Evolutionary conservation across 352 stramenopile species (phyloP).

Genomic region (Pythium plurisporium): DNA sequence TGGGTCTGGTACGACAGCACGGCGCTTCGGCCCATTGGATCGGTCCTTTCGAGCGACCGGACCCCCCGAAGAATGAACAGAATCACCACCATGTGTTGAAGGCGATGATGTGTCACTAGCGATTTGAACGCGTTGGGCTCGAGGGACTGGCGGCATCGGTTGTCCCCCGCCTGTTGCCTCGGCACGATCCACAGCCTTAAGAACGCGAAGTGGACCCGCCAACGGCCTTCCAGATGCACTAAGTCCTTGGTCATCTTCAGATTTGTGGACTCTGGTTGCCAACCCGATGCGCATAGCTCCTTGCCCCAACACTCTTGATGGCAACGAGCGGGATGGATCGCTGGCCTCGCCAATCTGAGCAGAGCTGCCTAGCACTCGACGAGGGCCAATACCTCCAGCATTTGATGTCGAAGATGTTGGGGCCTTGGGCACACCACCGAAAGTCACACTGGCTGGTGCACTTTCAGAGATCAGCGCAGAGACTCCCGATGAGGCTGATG

Average conservation of each 20-base stretch:
- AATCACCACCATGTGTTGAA: neutral
- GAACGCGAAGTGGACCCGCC: constrained; percentile 13
- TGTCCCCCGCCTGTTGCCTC: neutral
- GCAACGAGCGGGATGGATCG: constrained; percentile 1
- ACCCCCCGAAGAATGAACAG: neutral
- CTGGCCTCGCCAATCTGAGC: neutral
- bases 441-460: neutral
- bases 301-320: constrained; percentile 11
- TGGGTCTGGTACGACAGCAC: constrained; percentile 15
- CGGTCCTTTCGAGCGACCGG: constrained; percentile 20
- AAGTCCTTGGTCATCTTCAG: constrained; percentile 5
- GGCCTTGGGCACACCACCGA: constrained; percentile 4
- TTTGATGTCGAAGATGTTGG: neutral
- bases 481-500: neutral
- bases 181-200: constrained; percentile 14
- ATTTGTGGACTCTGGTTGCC: neutral
- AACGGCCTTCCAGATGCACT: neutral
- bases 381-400: constrained; percentile 2
- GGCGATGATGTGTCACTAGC: neutral
- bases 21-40: constrained; percentile 19
- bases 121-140: constrained; percentile 22
- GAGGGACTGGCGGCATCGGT: constrained; percentile 8
- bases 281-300: constrained; percentile 15
- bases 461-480: neutral
- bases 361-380: constrained; percentile 14